Base-by-base conservation (phyloP, 345 rosid species). In the Pseudoturritis turrita region DNA sequence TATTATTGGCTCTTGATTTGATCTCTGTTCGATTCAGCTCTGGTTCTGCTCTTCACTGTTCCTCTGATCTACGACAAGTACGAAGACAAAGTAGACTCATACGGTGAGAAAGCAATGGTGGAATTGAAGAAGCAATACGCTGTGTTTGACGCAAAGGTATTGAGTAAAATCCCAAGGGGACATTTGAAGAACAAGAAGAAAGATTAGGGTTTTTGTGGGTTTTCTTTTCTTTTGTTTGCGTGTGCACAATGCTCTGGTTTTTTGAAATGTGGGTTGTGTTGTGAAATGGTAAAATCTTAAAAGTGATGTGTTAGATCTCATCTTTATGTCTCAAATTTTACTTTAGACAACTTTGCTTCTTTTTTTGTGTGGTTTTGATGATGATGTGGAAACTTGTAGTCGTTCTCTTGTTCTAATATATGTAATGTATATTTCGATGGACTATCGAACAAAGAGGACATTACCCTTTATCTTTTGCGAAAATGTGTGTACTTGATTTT, bases 1-100 rank as follows among this genome's bases (percentile, higher is more conserved):
- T 11, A 10, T 29, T 19, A 36, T 33, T 43, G 73, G 28, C 28
- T 67, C 4, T 60, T 19, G 43, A 39, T 62, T 33, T 14, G 44
- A 18, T 56, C 7, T 40, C 4, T 56, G 63, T 28, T 28, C n/a
- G 37, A 57, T 18, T 22, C 85, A 95, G 99, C 68, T 62, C 63
- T 87, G 61, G 88, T 95, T 4, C 66, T 88, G 70, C 87, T 95
- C 66, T 87, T 84, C 78, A 87, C 96, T 3, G 87, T 91, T 25
- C 99, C 99, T n/a, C 93, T 89, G 40, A 0, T 91, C 7, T 95
- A 95, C 1, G 99, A 91, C 83, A 95, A 85, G 83, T 87, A 88
- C 9, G 97, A 87, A 66, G 99, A 89, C 70, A 74, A 81, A 81
- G 70, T 95, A 6, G 99, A 95, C 72, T 45, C 88, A 2, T 84